These are phyloP conservation scores for Linanthus parryae DNA, from an alignment of 148 eudicot genomes.

Conservation along the genomic window DNA sequence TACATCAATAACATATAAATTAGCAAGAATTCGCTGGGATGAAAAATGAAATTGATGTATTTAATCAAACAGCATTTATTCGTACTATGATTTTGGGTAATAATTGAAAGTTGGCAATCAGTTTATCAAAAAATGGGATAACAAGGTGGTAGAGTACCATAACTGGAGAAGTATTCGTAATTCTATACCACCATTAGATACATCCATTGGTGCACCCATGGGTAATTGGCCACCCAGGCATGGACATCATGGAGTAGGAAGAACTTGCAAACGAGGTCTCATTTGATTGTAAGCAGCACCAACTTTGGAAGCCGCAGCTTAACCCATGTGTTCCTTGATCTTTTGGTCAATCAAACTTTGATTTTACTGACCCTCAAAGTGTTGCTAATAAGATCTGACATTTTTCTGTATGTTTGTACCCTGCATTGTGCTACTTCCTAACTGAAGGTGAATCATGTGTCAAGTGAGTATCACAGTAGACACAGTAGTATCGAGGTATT, in stretches of 20 bases:
- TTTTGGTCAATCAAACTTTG: conserved; percentile 84
- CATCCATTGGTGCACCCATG: conserved; percentile 26
- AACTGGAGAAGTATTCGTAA: no score
- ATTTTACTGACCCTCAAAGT: conserved; percentile 83
- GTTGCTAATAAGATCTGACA: conserved; percentile 70
- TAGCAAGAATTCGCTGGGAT: no score
- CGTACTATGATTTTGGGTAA: no score
- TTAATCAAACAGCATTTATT: no score
- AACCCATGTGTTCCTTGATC: conserved; percentile 89
- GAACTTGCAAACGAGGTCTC: conserved; percentile 53
- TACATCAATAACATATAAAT: no score
- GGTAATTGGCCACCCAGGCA: conserved; percentile 47
- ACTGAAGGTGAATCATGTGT: conserved; percentile 97
- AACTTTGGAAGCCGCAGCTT: conserved; percentile 51
- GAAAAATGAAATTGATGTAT: no score
- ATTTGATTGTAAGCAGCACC: conserved; percentile 41
- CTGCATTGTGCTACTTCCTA: conserved; percentile 92
- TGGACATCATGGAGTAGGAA: conserved; percentile 56
- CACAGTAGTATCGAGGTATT: no score
- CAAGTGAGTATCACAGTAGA: conserved; percentile 10
- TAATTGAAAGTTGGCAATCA: no score
- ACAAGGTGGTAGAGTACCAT: no score
- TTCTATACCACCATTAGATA: no score
- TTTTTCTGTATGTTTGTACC: conserved; percentile 96
- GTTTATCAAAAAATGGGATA: no score